Base-by-base conservation (phyloP, 179 eudicot genomes). In the Spergularia azorica region DNA sequence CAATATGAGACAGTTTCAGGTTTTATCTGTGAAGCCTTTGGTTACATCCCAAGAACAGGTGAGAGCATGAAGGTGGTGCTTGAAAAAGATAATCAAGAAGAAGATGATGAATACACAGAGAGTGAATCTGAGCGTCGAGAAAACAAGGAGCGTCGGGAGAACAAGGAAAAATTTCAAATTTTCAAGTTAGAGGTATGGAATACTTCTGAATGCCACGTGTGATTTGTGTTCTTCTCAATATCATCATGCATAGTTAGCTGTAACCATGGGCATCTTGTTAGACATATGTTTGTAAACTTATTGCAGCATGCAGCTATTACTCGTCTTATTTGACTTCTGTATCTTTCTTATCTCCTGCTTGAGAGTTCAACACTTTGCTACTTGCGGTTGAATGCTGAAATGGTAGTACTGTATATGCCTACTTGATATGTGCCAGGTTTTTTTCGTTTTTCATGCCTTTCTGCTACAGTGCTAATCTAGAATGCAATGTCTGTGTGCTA, bases 81-180 rank as follows among this genome's bases (percentile, higher is more conserved):
- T 58, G 81, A 79, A 48, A 72, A 46, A 66, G 77, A 18, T 36
- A 69, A 79, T 52, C 32, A 41, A 26, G 81, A 79, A 46, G 81
- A 72, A 6, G 43, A 26, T 52, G 48, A 57, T 48, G 72, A 18
- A 15, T 67, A 79, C 51, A 36, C 79, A 36, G 95, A 85, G 74
- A 74, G 72, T 64, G 97, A 93, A 80, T 70, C 93, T 32, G 87
- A 90, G 63, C 87, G 86, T 10, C 82, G 78, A 79, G 92, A 87
- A 57, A 85, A 86, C 32, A 26, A 26, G 32, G 32, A 26, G 32
- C 32, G 32, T 26, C 32, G 32, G 1, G 56, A 52, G 15, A 43
- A 60, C 3, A 57, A 79, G 39, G 81, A 79, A 57, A 79, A 79
- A 16, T 58, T 65, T 26, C 81, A 72, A 72, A n/a, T 50, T 43